These are phyloP conservation scores for Tetrastigma voinierianum DNA, from an alignment of 164 flowering plant species.

Conservation along the genomic window DNA sequence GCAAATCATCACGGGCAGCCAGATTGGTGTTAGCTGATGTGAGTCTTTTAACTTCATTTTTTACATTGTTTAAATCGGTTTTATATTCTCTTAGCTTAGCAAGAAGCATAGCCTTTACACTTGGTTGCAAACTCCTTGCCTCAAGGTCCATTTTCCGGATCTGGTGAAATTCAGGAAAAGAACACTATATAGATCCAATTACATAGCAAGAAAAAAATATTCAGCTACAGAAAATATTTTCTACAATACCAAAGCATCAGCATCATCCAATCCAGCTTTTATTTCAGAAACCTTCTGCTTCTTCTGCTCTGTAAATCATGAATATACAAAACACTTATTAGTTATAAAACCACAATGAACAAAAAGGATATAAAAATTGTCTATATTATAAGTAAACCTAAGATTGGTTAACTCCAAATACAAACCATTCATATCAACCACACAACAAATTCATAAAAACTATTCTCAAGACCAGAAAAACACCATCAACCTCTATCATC, in stretches of 20 bases:
- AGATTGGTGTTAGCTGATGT: constrained; percentile 48
- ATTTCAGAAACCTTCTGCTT: constrained; percentile 78
- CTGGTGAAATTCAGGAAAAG: constrained; percentile 28
- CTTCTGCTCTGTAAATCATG: constrained; percentile 60
- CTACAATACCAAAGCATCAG: constrained; percentile 70
- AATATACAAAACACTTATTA: background rate
- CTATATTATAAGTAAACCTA: background rate
- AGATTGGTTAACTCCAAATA: no score
- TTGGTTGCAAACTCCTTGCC: constrained; percentile 89
- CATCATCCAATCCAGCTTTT: constrained; percentile 72
- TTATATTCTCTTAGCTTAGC: constrained; percentile 88
- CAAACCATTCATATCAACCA: no score
- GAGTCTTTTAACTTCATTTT: constrained; percentile 70
- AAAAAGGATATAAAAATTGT: background rate
- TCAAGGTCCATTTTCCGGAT: constrained; percentile 89
- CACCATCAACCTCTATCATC: no score
- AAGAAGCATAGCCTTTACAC: constrained; percentile 75
- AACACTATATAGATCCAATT: background rate
- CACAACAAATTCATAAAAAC: no score
- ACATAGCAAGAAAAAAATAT: background rate
- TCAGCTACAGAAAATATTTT: background rate
- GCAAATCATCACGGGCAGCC: constrained; percentile 72
- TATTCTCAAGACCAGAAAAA: no score
- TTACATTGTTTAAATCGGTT: constrained; percentile 83
- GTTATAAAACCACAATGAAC: background rate